Evolutionary conservation across 129 eudicot genomes (phyloP).

Genomic region (Calendula officinalis): DNA sequence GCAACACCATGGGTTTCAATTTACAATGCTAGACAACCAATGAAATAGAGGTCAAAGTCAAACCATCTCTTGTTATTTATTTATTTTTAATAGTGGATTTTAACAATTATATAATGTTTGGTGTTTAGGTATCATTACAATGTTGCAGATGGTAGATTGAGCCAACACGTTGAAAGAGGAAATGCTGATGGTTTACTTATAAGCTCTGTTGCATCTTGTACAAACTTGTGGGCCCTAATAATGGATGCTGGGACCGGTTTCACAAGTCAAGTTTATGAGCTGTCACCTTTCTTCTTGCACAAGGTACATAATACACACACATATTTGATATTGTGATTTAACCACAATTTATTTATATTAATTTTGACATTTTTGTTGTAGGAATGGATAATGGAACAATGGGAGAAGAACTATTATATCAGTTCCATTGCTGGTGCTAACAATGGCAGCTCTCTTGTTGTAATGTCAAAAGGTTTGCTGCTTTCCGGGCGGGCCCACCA

Average conservation of each 20-base stretch:
- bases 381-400: conserved; percentile 98
- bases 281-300: conserved; percentile 71
- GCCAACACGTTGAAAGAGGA: conserved; percentile 79
- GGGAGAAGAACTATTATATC: conserved; percentile 82
- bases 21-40: too few relatives aligned
- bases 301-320: conserved; percentile 40
- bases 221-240: conserved; percentile 78
- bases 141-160: conserved; percentile 71
- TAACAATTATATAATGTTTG: too few relatives aligned
- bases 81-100: too few relatives aligned
- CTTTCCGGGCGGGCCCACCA: too few relatives aligned
- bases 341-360: neutral
- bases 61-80: too few relatives aligned
- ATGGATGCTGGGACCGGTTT: conserved; percentile 93
- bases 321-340: neutral
- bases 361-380: conserved; percentile 20
- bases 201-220: conserved; percentile 68
- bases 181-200: conserved; percentile 68
- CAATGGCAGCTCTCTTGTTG: conserved; percentile 82
- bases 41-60: too few relatives aligned
- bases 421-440: conserved; percentile 74
- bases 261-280: conserved; percentile 63
- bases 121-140: conserved; percentile 66
- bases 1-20: too few relatives aligned
- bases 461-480: conserved; percentile 81